Evolutionary conservation across 495 filamentous ascomycete genomes (phyloP).

Genomic region (Pyrenula aspistea): DNA sequence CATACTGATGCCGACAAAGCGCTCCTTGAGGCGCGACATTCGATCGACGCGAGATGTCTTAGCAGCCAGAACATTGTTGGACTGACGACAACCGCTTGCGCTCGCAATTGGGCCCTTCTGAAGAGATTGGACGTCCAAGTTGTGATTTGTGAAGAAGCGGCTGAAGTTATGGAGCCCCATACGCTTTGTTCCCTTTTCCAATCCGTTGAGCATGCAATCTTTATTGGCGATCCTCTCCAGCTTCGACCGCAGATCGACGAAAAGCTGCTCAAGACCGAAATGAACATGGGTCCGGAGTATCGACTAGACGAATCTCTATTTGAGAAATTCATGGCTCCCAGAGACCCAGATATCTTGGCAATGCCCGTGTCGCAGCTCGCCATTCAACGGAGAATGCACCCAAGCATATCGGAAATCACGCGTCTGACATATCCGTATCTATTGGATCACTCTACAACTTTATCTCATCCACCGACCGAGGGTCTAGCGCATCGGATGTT

Average conservation of each 20-base stretch:
- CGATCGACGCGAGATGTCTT: slow-evolving; percentile 10
- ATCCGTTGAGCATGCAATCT: slow-evolving; percentile 38
- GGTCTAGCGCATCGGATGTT: slow-evolving; percentile 55
- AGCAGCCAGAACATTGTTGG: slow-evolving; percentile 16
- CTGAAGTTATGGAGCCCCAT: slow-evolving; percentile 42
- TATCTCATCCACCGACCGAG: slow-evolving; percentile 38
- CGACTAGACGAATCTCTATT: slow-evolving; percentile 51
- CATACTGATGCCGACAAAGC: slow-evolving; percentile 7
- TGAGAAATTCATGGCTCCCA: slow-evolving; percentile 44
- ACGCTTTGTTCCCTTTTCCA: slow-evolving; percentile 41
- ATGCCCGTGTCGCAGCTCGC: slow-evolving; percentile 40
- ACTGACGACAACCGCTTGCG: slow-evolving; percentile 22
- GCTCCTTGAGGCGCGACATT: slow-evolving; percentile 3
- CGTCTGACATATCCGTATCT: slow-evolving; percentile 52
- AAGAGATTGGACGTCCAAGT: slow-evolving; percentile 15
- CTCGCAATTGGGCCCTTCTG: slow-evolving; percentile 14
- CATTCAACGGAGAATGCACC: slow-evolving; percentile 63
- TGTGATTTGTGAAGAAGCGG: slow-evolving; percentile 46
- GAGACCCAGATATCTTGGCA: slow-evolving; percentile 5
- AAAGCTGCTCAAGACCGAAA: slow-evolving; percentile 39
- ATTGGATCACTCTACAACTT: slow-evolving; percentile 36
- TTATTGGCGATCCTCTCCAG: slow-evolving; percentile 46
- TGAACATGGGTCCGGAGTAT: slow-evolving; percentile 35
- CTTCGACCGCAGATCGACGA: slow-evolving; percentile 46
- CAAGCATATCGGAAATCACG: slow-evolving; percentile 46